Base-by-base conservation (phyloP, 805 yeast species). In the Ascoidea asiatica region DNA sequence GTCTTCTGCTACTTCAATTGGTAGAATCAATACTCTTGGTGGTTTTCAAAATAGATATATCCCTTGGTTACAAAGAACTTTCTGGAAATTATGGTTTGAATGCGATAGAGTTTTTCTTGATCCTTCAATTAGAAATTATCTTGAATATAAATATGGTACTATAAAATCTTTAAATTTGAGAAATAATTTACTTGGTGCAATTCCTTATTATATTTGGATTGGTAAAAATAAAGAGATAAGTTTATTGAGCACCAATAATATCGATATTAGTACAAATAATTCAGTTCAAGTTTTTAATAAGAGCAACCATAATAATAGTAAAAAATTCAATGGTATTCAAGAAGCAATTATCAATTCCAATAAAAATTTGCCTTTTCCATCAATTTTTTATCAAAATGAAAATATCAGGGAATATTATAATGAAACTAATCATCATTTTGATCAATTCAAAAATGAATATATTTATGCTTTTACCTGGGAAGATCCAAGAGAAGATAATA, bases 391-490 rank as follows among this genome's bases (percentile, higher is more conserved):
- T 63, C 94, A 85, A 62, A 67, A 63, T 43, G 83, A 83, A 57
- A 69, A 77, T 21, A 83, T 89, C 81, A 70, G 95, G 55, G 87
- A 83, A 38, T 84, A 77, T 62, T 84, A 78, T 54, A 87, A 84
- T 58, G 90, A 81, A 55, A 58, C 77, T 51, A 74, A 75, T 54
- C 77, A 81, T 5, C 72, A 72, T 52, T 80, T 80, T 57, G 73
- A 71, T 42, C 88, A 82, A 59, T 84, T 84, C 65, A 76, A 73
- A 47, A 72, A 81, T 56, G 88, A 84, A 62, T 84, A 82, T 59
- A 85, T 84, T 48, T 85, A 84, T 57, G 89, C 94, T 4, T 84
- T 84, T 61, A 84, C 94, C 5, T 84, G 95, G 95, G 95, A 84
- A 61, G 95, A 85, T 57, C 94, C 94, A 23, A 70, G 81, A 46